phyloP scores from a whole-genome alignment of 495 filamentous ascomycete species.

The Xylaria curta region DNA sequence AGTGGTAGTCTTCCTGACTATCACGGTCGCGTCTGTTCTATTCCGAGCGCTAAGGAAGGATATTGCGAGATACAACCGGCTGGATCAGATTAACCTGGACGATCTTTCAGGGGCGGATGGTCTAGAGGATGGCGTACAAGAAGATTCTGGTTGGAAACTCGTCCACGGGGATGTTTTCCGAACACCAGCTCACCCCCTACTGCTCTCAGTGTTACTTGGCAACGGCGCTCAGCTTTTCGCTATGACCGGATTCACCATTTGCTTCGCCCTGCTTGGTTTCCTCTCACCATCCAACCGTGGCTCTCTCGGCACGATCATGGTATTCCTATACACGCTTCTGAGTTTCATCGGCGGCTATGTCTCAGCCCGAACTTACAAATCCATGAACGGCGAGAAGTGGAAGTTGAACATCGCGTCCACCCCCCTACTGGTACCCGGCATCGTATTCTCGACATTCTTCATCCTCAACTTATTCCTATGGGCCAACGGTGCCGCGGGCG shows the following conservation, averaged over 20 bases:
- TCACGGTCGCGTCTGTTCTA: slow-evolving; percentile 89
- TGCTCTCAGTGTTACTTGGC: slow-evolving; percentile 87
- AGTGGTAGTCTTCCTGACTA: slow-evolving; percentile 88
- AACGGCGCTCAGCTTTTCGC: slow-evolving; percentile 96
- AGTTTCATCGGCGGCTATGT: slow-evolving; percentile 93
- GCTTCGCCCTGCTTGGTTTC: slow-evolving; percentile 91
- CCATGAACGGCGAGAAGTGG: slow-evolving; percentile 90
- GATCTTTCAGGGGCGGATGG: slow-evolving; percentile 77
- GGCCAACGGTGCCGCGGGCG: slow-evolving; percentile 86
- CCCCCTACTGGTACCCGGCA: slow-evolving; percentile 80
- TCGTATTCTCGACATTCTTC: slow-evolving; percentile 91
- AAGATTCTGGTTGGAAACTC: slow-evolving; percentile 98
- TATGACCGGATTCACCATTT: slow-evolving; percentile 94
- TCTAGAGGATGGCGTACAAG: slow-evolving; percentile 91
- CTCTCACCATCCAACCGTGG: slow-evolving; percentile 94
- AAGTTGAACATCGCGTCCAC: slow-evolving; percentile 91
- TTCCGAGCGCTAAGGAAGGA: slow-evolving; percentile 88
- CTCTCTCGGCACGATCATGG: slow-evolving; percentile 87
- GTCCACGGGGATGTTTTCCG: slow-evolving; percentile 98
- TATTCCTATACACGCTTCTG: slow-evolving; percentile 90
- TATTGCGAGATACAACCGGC: slow-evolving; percentile 91
- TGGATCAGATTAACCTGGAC: slow-evolving; percentile 85
- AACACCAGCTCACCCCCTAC: slow-evolving; percentile 77
- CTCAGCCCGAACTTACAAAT: slow-evolving; percentile 88
- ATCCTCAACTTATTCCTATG: slow-evolving; percentile 95